Conservation (phyloP, 441 rosid species). For the Hypseocharis bilobata region DNA sequence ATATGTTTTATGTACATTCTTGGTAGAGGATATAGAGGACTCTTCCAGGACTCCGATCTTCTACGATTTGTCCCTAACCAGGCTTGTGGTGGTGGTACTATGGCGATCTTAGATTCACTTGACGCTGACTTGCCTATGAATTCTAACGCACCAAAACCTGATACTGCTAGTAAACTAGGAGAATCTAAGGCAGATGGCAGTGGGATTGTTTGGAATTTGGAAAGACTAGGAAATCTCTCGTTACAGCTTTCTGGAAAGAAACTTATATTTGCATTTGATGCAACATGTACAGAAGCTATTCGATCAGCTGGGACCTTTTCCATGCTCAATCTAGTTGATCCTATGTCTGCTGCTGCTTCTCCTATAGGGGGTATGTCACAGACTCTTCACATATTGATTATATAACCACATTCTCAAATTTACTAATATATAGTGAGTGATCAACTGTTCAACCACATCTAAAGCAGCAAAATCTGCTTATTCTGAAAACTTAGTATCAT, state of each 20-base stretch:
- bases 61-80: slow-evolving; percentile 95
- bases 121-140: slow-evolving; percentile 69
- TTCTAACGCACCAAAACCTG: slow-evolving; percentile 55
- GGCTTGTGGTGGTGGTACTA: slow-evolving; percentile 99
- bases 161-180: slow-evolving; percentile 59
- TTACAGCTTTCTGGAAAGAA: slow-evolving; percentile 94
- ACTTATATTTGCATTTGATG: slow-evolving; percentile 99
- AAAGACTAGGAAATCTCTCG: slow-evolving; percentile 74
- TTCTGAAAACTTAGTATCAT: not conserved
- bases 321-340: slow-evolving; percentile 96
- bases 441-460: not conserved
- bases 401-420: not conserved
- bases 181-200: slow-evolving; percentile 91
- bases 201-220: slow-evolving; percentile 98
- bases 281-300: slow-evolving; percentile 74
- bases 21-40: slow-evolving; percentile 98
- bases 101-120: slow-evolving; percentile 94
- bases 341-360: slow-evolving; percentile 98
- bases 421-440: too few species aligned
- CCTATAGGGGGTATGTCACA: slow-evolving; percentile 80
- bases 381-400: not conserved
- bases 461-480: not conserved
- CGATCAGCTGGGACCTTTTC: slow-evolving; percentile 76
- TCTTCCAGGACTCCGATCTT: slow-evolving; percentile 91
- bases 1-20: slow-evolving; percentile 97